Percentiles rank a stretch among this genome's conserved stretches.
Conservation (phyloP, 1,284 basidiomycete genomes). For the Ganoderma sp. region DNA sequence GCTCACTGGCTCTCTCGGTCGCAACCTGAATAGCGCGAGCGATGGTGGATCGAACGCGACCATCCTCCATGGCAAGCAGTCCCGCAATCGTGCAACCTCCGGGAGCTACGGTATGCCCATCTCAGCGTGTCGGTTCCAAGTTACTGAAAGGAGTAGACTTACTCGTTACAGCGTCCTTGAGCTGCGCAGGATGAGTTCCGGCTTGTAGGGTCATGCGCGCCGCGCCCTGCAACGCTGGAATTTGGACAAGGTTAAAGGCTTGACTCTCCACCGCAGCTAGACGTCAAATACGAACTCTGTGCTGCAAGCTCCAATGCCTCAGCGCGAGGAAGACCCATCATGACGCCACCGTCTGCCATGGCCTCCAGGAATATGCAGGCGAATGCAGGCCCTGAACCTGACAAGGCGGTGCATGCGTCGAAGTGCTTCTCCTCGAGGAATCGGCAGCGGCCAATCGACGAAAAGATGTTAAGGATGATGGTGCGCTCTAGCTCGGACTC, state of each 20-base stretch:
- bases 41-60: slow-evolving; percentile 91
- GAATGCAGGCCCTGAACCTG: slow-evolving; percentile 96
- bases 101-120: slow-evolving; percentile 65
- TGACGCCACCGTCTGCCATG: slow-evolving; percentile 98
- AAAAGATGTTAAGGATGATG: slow-evolving; percentile 93
- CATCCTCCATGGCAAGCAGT: slow-evolving; percentile 93
- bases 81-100: slow-evolving; percentile 99
- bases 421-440: slow-evolving; percentile 98
- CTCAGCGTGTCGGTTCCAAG: background rate
- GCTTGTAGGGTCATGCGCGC: slow-evolving; percentile 94
- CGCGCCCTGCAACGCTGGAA: slow-evolving; percentile 90
- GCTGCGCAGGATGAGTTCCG: slow-evolving; percentile 91
- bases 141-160: slow-evolving; percentile 40
- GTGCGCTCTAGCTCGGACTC: slow-evolving; percentile 65
- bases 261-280: background rate
- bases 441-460: slow-evolving; percentile 90
- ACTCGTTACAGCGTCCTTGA: slow-evolving; percentile 99
- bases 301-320: slow-evolving; percentile 96
- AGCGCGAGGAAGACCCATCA: slow-evolving; percentile 97
- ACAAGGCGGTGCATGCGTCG: slow-evolving; percentile 96
- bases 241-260: background rate
- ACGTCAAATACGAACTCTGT: slow-evolving; percentile 72
- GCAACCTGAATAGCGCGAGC: slow-evolving; percentile 95
- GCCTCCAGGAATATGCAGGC: slow-evolving; percentile 97
- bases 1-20: slow-evolving; percentile 83